Conservation (phyloP, 1,139 yeast species). For the Taphrina populina region DNA sequence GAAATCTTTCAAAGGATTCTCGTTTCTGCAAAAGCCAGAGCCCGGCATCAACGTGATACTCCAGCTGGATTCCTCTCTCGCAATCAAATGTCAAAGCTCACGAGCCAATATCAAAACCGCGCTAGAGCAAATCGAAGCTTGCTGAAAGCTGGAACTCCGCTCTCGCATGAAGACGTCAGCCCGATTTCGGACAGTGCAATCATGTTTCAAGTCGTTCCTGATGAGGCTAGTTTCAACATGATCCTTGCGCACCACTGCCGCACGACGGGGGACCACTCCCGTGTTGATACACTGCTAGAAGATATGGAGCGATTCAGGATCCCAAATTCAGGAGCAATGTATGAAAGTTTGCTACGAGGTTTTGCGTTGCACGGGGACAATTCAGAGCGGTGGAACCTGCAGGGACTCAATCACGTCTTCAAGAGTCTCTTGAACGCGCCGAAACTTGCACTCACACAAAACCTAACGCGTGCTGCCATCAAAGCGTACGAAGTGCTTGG, state of each 20-base stretch:
- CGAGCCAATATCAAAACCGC: conserved; percentile 15
- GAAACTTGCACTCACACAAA: conserved; percentile 9
- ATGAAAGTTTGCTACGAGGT: conserved; percentile 13
- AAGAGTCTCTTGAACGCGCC: conserved; percentile 3
- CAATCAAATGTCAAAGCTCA: background rate
- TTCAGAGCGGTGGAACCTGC: conserved; percentile 7
- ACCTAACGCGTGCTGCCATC: background rate
- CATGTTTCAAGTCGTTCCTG: conserved; percentile 12
- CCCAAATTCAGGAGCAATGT: conserved; percentile 22
- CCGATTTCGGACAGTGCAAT: conserved; percentile 1
- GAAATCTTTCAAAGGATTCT: conserved; percentile 8
- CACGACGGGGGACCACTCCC: conserved; percentile 17
- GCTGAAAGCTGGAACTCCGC: background rate
- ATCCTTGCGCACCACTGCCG: conserved; percentile 22
- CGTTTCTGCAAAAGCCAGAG: no score
- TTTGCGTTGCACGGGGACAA: background rate
- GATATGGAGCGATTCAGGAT: conserved; percentile 8
- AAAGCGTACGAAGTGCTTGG: conserved; percentile 7
- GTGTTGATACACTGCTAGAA: conserved; percentile 9
- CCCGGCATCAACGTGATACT: background rate
- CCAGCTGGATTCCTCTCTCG: no score
- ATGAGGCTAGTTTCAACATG: conserved; percentile 13
- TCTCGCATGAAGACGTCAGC: conserved; percentile 14
- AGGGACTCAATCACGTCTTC: conserved; percentile 10
- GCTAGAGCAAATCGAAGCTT: conserved; percentile 10